phyloP scores from a whole-genome alignment of 75 land plant genomes.

The Cupressus sempervirens region DNA sequence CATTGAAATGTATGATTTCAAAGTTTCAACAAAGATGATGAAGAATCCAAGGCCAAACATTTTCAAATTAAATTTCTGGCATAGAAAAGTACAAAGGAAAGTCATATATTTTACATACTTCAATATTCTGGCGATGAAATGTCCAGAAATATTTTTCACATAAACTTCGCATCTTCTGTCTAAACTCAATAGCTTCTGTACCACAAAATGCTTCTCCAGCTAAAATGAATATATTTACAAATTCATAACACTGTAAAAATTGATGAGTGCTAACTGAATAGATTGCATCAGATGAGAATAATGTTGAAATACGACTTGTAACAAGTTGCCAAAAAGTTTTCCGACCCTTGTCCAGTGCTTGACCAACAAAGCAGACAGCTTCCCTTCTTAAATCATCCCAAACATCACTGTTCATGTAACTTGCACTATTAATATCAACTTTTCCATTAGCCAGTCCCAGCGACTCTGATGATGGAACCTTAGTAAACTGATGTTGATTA shows the following conservation, averaged over 20 bases:
- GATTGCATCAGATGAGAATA: constrained; percentile 76
- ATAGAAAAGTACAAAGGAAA: background rate
- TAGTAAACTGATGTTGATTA: background rate
- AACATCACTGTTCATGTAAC: constrained; percentile 41
- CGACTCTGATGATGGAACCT: constrained; percentile 1
- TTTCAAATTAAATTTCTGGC: background rate
- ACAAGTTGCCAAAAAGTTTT: constrained; percentile 94
- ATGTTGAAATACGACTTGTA: constrained; percentile 87
- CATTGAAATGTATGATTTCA: background rate
- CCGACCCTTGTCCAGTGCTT: constrained; percentile 72
- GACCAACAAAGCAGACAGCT: constrained; percentile 58
- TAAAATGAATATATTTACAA: constrained; percentile 73
- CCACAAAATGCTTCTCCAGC: constrained; percentile 98
- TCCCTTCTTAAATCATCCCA: constrained; percentile 61
- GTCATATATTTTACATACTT: constrained; percentile 41
- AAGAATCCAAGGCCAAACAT: background rate
- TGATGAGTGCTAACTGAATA: constrained; percentile 85
- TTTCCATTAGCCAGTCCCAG: constrained; percentile 12
- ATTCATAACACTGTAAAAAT: constrained; percentile 84
- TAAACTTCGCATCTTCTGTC: constrained; percentile 61
- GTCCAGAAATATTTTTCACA: constrained; percentile 73
- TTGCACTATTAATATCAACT: constrained; percentile 21
- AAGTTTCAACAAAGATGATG: background rate
- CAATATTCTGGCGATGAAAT: constrained; percentile 87
- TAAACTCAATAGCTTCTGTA: constrained; percentile 75